phyloP scores from a whole-genome alignment of 805 yeast genomes.

The Lipomyces chichibuensis region DNA sequence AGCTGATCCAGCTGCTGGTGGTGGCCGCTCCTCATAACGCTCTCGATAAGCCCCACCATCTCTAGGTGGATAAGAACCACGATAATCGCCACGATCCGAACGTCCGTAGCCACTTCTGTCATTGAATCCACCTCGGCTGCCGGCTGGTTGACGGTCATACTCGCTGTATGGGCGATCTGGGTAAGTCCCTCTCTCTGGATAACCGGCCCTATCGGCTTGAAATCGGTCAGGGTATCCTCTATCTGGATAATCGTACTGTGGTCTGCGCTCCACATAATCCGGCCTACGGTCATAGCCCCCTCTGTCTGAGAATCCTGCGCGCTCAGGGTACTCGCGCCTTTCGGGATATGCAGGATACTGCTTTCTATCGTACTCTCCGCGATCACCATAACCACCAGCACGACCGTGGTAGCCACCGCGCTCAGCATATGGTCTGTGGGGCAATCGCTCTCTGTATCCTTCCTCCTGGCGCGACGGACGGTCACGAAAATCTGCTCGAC shows the following conservation, averaged over 20 bases:
- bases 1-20: background rate
- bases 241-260: background rate
- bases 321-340: conserved; percentile 12
- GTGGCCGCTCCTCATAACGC: background rate
- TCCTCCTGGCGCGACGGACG: conserved; percentile 10
- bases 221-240: background rate
- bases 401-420: conserved; percentile 16
- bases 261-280: background rate
- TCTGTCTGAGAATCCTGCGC: conserved; percentile 2
- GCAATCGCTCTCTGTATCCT: conserved; percentile 20
- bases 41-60: background rate
- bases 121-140: conserved; percentile 5
- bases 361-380: conserved; percentile 11
- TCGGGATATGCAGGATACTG: conserved; percentile 7
- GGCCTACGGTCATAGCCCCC: conserved; percentile 1
- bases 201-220: background rate
- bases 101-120: conserved; percentile 8
- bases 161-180: background rate
- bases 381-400: conserved; percentile 7
- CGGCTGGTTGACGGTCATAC: conserved; percentile 1
- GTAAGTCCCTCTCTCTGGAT: background rate
- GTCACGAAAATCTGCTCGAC: conserved; percentile 14
- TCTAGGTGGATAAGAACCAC: conserved; percentile 7
- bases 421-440: conserved; percentile 9
- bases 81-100: background rate